Evolutionary conservation across 148 eudicot species (phyloP), one percentile per base, ranked within the genome.

Genomic region (Heliosperma pusillum): DNA sequence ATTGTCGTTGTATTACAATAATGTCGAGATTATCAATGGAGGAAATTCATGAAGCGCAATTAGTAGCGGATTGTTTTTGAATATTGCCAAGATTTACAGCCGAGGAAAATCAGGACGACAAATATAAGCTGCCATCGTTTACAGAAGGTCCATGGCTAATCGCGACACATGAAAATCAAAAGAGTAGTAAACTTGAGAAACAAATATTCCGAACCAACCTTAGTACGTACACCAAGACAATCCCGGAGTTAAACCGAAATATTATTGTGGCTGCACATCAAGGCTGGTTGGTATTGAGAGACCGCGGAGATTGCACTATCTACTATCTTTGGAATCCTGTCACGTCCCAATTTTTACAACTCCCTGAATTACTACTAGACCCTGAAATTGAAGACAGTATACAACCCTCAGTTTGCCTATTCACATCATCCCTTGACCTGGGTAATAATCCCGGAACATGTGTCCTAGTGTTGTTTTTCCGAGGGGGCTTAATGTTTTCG

Each of bases 231-330:
- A 3, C 26, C 27, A 74, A 47, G 40, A 64, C 70, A 57, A 64
- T 74, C 61, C 77, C 77, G 17, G 29, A 50, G 13, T 52, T 74
- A 20, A 26, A 27, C 13, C 45, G 70, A 19, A 74, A 74, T 16
- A 1, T 3, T 7, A 74, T 74, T 47, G 4, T 29, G 21, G 16
- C 9, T 29, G 62, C 61, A 2, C n/a, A 29, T 5, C 40, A 64
- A 26, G 77, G 50, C 4, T 65, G 77, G 71, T 20, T 74, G 33
- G 0, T 74, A 13, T 27, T 74, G 2, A 16, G 17, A 2, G 60
- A 74, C 20, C 25, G 2, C 7, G 10, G 25, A 1, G 4, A 74
- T 10, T 10, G 3, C 6, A 73, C 12, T 3, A 4, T 22, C 15
- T 45, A 62, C 0, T 63, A 70, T 19, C 25, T 74, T 2, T 74